Evolutionary conservation across 31 red algal genomes (phyloP), one percentile per base, ranked within the genome.

Genomic region (Porphyra umbilicalis): DNA sequence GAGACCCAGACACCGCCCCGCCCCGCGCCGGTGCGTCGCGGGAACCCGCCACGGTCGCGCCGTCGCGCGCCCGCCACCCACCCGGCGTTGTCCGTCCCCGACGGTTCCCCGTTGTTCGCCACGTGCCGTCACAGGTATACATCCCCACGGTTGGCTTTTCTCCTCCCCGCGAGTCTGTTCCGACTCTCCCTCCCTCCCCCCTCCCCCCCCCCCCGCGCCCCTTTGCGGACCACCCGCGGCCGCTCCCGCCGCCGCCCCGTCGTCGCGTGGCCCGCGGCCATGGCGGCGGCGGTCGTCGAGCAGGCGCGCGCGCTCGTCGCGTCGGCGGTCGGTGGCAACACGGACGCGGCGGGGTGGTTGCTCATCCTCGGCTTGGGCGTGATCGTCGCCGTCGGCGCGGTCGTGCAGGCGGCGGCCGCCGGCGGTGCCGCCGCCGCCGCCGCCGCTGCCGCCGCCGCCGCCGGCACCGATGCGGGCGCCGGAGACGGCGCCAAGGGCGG

Each of bases 311-410:
- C 57, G 20, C 57, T 71, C 25, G 57, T 95, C 9, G 9, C 76
- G 6, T 36, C 82, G 40, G 94, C 94, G 4, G 37, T 71, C 82
- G 37, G 46, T 10, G 94, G 94, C 81, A 85, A 97, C 67, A 38
- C 86, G 42, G 94, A 97, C 67, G 79, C 87, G 9, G 84, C 90
- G 44, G 94, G 90, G 35, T 97, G 94, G 94, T 32, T 97, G 13
- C n/a, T 89, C 15, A 86, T 97, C 39, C 32, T 81, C n/a, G 81
- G 86, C 7, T 76, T 97, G 25, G 75, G 85, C 13, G 33, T 93
- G 29, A 32, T 82, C 33, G 81, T 97, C 6, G 80, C 67, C 83
- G 33, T 90, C n/a, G 44, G 87, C 39, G 84, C 83, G 33, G 81
- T 90, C 77, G 76, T 93, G 38, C 94, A 93, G 78, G 44, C 76